These are phyloP conservation scores for Pilasporangium apinafurcum DNA, from an alignment of 352 stramenopile species.

Conservation along the genomic window DNA sequence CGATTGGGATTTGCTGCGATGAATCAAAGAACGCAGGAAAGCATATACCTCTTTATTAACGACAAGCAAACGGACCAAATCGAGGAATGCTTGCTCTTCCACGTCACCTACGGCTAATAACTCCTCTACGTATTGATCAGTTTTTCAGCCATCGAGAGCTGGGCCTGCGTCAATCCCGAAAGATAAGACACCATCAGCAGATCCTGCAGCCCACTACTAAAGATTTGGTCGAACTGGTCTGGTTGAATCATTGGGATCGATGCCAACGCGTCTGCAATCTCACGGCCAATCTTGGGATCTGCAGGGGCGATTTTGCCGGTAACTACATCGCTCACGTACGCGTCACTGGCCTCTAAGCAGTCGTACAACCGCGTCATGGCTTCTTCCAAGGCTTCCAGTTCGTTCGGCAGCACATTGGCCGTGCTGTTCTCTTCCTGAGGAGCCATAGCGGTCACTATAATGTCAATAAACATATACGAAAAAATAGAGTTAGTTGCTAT, in stretches of 20 bases:
- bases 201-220: constrained; percentile 96
- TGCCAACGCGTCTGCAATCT: constrained; percentile 93
- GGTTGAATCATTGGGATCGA: constrained; percentile 90
- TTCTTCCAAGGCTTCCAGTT: constrained; percentile 63
- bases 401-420: constrained; percentile 52
- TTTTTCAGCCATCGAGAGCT: constrained; percentile 97
- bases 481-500: no score
- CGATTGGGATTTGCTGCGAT: constrained; percentile 33
- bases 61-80: constrained; percentile 86
- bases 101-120: constrained; percentile 49
- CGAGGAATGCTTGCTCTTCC: constrained; percentile 91
- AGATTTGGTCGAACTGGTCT: constrained; percentile 96
- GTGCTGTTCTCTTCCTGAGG: constrained; percentile 29
- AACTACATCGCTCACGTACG: constrained; percentile 91
- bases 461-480: constrained; percentile 1
- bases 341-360: constrained; percentile 85
- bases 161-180: constrained; percentile 95
- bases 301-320: constrained; percentile 59
- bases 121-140: constrained; percentile 87
- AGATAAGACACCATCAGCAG: constrained; percentile 99
- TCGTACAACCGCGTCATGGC: constrained; percentile 88
- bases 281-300: constrained; percentile 86
- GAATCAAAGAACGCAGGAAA: constrained; percentile 8
- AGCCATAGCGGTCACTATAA: constrained; percentile 66
- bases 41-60: constrained; percentile 91